phyloP scores from a whole-genome alignment of 306 rosid genomes.

The peach (Prunus persica) region Prunus_persica_NCBIv2 NC_034013.1:11636501-11637000 shows the following conservation, averaged over 20 bases:
- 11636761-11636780: no score
- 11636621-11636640: background rate
- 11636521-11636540: conserved; percentile 27
- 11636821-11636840: no score
- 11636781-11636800: no score
- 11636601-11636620: background rate
- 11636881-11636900: no score
- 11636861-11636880: no score
- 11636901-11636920: background rate
- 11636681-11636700: no score
- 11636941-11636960: background rate
- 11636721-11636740: no score
- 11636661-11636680: no score
- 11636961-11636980: background rate
- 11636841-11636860: no score
- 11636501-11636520: conserved; percentile 22
- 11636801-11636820: no score
- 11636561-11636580: conserved; percentile 23
- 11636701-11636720: no score
- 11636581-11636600: background rate
- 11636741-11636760: no score
- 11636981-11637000: background rate
- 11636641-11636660: background rate
- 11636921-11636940: background rate
- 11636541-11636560: conserved; percentile 32